Base-by-base conservation (phyloP, 768 basidiomycete genomes). In the Ramaria sp. region DNA sequence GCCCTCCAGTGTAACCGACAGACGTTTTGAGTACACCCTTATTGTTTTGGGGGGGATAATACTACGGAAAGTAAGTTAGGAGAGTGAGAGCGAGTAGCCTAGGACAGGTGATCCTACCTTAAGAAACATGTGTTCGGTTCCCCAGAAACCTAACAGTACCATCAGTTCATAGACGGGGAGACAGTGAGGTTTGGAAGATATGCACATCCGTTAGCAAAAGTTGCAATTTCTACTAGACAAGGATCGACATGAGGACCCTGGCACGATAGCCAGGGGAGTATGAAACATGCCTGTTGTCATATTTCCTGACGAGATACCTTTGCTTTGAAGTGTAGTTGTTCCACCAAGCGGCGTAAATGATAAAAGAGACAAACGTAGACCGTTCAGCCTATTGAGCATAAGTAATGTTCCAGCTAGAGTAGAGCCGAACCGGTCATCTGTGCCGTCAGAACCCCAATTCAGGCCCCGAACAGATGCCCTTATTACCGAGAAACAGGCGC, bases 1-100 rank as follows among this genome's bases (percentile, higher is more conserved):
- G 78, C 17, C 88, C 88, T 3, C 88, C 89, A 0, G 84, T 91
- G 69, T 87, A 91, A 30, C 90, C 90, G 4, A 92, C 90, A 15
- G 78, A 66, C 1, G 85, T 87, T 64, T 80, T 81, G 46, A 89
- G 62, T 51, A 91, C 84, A 11, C 88, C 87, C 69, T 85, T 88
- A 66, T 80, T 78, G 67, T 86, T 70, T 4, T 78, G 65, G 22
- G 83, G 82, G 0, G 85, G 84, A 70, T 81, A 89, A 62, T 88
- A 77, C 70, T 57, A 39, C 13, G 20, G 37, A 20, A 34, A 37
- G 27, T 48, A 27, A 38, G 24, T 22, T 17, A 37, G 19, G 34
- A 47, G 30, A 57, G 27, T 19, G 22, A 7, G 53, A 19, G 15
- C 31, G 20, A 12, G 30, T n/a, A 11, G 38, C 46, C 3, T 31